Evolutionary conservation across 2,329 filamentous ascomycete species (phyloP).

Genomic region (Fusarium praegraminearum): DNA sequence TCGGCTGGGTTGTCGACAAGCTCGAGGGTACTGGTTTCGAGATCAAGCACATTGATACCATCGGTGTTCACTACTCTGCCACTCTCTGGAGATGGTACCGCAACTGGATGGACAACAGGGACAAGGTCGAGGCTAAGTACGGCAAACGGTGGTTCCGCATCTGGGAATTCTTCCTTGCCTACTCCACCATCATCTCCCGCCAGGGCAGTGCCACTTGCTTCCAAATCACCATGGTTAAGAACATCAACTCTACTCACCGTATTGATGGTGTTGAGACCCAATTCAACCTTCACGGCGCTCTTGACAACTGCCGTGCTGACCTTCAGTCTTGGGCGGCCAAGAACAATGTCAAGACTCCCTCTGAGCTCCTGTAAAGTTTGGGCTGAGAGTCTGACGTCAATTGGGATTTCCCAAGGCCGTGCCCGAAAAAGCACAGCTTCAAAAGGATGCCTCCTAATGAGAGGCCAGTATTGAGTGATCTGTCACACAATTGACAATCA

Average conservation of each 20-base stretch:
- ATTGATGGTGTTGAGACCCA: conserved; percentile 80
- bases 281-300: conserved; percentile 75
- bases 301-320: conserved; percentile 54
- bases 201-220: conserved; percentile 89
- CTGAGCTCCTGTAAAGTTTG: conserved; percentile 46
- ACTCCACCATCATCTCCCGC: conserved; percentile 85
- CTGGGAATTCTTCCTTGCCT: conserved; percentile 93
- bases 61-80: conserved; percentile 96
- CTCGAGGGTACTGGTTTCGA: conserved; percentile 80
- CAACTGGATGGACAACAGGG: conserved; percentile 95
- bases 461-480: conserved; percentile 6
- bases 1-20: conserved; percentile 86
- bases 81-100: conserved; percentile 99
- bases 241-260: conserved; percentile 90
- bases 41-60: conserved; percentile 90
- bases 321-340: conserved; percentile 53
- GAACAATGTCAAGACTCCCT: conserved; percentile 53
- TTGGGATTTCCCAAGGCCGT: not conserved
- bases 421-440: conserved; percentile 3
- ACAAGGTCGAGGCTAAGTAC: conserved; percentile 95
- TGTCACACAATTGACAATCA: conserved; percentile 2
- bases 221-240: conserved; percentile 91
- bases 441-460: conserved; percentile 7
- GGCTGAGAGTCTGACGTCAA: conserved; percentile 1
- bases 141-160: conserved; percentile 96